Base-by-base conservation (phyloP, 495 filamentous ascomycete species). In the Trichoderma parareesei region DNA sequence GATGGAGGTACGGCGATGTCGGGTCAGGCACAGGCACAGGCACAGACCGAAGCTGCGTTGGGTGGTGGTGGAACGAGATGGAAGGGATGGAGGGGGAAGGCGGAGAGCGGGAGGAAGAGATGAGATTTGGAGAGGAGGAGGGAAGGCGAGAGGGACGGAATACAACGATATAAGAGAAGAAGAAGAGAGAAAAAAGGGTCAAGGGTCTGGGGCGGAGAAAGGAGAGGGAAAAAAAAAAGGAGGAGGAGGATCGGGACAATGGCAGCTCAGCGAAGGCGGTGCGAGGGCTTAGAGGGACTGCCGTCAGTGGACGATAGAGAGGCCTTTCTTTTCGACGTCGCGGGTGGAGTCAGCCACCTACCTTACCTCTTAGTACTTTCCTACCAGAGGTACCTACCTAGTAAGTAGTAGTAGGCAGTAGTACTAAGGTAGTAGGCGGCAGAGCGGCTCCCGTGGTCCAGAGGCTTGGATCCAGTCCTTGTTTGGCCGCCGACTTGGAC, bases 41-140 rank as follows among this genome's bases (percentile, higher is more conserved):
- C 27, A 27, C 27, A 27, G 27, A 27, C 27, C 27, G 27, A 27
- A 57, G 55, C 40, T 41, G 66, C 43, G 63, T 49, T 20, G 42
- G 57, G 55, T 4, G 18, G 27, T 27, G 27, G 27, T 27, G 27
- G 27, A 27, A 33, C 4, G 63, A 64, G 35, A 8, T 64, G 63
- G 63, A 37, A 41, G 49, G 38, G 40, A 37, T 59, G 35, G 8
- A 60, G 41, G 63, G 53, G 63, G 18, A 59, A 49, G 42, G 44
- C 8, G 35, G 40, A 14, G 9, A 59, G 46, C 27, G 27, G 27
- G 27, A 27, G 27, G 27, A 27, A 27, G 27, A 27, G 27, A 27
- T 27, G 27, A 27, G 27, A 27, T 2, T 27, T 27, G 27, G 27
- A 27, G 27, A 27, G 27, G 27, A 27, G 27, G 27, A 18, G 62